Percentiles rank a stretch among this genome's conserved stretches.
phyloP scores from a whole-genome alignment of 2,329 filamentous ascomycete species.

The Talaromyces sp. region DNA sequence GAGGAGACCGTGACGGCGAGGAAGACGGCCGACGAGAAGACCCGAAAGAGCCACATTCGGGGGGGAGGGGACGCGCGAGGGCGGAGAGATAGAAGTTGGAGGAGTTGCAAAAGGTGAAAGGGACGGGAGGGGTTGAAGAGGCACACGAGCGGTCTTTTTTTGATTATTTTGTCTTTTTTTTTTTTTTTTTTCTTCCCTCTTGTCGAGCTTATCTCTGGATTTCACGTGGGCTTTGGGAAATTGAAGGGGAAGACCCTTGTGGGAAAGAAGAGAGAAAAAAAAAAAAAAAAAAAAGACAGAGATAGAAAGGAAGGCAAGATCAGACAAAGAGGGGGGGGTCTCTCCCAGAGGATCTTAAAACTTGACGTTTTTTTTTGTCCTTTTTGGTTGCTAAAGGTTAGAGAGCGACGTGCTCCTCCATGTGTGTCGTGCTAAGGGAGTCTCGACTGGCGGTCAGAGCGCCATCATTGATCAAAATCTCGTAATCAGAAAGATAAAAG shows the following conservation, averaged over 20 bases:
- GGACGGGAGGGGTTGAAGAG: slow-evolving; percentile 8
- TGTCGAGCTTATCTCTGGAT: slow-evolving; percentile 21
- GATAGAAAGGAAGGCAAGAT: too few species aligned
- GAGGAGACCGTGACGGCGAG: slow-evolving; percentile 91
- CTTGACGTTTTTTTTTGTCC: background rate
- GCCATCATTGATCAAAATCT: background rate
- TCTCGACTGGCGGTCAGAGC: slow-evolving; percentile 24
- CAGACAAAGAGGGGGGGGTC: background rate
- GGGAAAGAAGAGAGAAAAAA: background rate
- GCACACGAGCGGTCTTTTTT: slow-evolving; percentile 20
- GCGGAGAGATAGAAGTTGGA: slow-evolving; percentile 15
- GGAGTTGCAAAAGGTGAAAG: slow-evolving; percentile 9
- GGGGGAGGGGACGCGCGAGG: slow-evolving; percentile 32
- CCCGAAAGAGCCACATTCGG: slow-evolving; percentile 80
- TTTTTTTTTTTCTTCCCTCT: slow-evolving; percentile 16
- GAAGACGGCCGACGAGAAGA: slow-evolving; percentile 79
- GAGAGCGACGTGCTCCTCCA: background rate
- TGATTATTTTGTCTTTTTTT: slow-evolving; percentile 17
- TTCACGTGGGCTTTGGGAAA: background rate
- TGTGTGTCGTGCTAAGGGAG: slow-evolving; percentile 8
- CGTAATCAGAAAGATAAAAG: background rate
- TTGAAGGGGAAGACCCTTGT: too few species aligned
- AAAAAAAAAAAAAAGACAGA: background rate
- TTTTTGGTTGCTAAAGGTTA: background rate
- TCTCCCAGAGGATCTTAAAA: too few species aligned